Evolutionary conservation across 192 early-diverging fungal genomes (phyloP), one percentile per base, ranked within the genome.

Genomic region (Haplosporangium gracile): DNA sequence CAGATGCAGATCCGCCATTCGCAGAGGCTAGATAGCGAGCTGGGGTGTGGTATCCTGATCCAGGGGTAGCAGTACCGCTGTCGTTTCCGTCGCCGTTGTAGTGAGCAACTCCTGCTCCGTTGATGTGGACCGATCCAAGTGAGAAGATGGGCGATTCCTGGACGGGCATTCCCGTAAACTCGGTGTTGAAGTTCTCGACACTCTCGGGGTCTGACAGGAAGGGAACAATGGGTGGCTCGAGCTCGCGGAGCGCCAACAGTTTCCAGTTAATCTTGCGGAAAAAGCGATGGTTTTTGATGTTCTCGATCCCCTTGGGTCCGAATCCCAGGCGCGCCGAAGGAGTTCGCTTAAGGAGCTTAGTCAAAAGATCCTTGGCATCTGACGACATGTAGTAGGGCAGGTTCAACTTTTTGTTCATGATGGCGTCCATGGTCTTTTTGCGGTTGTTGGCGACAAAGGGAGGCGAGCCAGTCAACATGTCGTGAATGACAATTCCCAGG

Each of bases 401-500:
- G 20, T 89, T 90, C 40, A 96, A 80, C 80, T 97, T 97, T 82
- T 95, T 95, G 80, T 95, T 96, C 73, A 95, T 81, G 76, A 99
- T 97, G 73, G 89, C 91, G 69, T 97, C 96, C 90, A 95, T 92
- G 36, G 97, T 94, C 86, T 97, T 95, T 82, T 95, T 95, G 40
- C 94, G 93, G 71, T 95, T 94, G 81, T 88, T 91, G 45, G 95
- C 95, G 32, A 92, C 93, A 89, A 98, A 99, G 15, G 96, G 94
- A 32, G 95, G 93, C 49, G 89, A 86, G 24, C 97, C 97, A 1
- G 95, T 97, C 57, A 99, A 88, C 97, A 99, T 98, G 77, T 97
- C 96, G 82, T 93, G 98, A 76, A 98, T 86, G 87, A 99, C 91
- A 39, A 98, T 91, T 38, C 97, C 97, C 79, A 98, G 89, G 40